These are phyloP conservation scores for Podospora pseudoanserina DNA, from an alignment of 495 filamentous ascomycete genomes.

Conservation along the genomic window DNA sequence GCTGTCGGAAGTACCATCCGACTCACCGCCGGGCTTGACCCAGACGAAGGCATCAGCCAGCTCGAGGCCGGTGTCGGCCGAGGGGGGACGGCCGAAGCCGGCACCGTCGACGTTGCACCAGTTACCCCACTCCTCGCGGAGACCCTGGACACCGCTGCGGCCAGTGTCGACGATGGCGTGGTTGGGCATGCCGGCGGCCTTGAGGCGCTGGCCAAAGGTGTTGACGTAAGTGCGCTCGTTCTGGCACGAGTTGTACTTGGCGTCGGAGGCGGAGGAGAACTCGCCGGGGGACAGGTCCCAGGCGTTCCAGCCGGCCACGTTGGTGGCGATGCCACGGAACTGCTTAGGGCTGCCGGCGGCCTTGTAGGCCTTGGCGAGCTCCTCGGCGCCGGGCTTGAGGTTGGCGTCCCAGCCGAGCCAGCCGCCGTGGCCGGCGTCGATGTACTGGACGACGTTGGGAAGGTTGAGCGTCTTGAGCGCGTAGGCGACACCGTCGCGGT, in stretches of 20 bases:
- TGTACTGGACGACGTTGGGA: slow-evolving; percentile 76
- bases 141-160: slow-evolving; percentile 66
- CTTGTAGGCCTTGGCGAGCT: slow-evolving; percentile 65
- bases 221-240: slow-evolving; percentile 74
- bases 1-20: slow-evolving; percentile 68
- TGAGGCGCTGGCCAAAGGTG: slow-evolving; percentile 60
- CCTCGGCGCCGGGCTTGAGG: slow-evolving; percentile 64
- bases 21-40: slow-evolving; percentile 82
- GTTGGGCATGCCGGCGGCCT: slow-evolving; percentile 59
- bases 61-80: slow-evolving; percentile 56
- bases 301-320: slow-evolving; percentile 75
- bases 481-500: slow-evolving; percentile 68
- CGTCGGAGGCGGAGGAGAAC: slow-evolving; percentile 57
- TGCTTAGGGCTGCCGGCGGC: slow-evolving; percentile 59
- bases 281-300: slow-evolving; percentile 62
- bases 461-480: slow-evolving; percentile 68
- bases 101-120: slow-evolving; percentile 80
- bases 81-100: slow-evolving; percentile 70
- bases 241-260: slow-evolving; percentile 53
- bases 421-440: slow-evolving; percentile 77
- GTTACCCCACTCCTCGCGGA: slow-evolving; percentile 69
- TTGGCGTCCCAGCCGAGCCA: slow-evolving; percentile 85
- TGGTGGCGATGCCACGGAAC: slow-evolving; percentile 71
- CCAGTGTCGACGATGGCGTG: slow-evolving; percentile 70
- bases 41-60: slow-evolving; percentile 76